These are phyloP conservation scores for Globisporangium takayamanum DNA, from an alignment of 352 stramenopile species.

Conservation along the genomic window DNA sequence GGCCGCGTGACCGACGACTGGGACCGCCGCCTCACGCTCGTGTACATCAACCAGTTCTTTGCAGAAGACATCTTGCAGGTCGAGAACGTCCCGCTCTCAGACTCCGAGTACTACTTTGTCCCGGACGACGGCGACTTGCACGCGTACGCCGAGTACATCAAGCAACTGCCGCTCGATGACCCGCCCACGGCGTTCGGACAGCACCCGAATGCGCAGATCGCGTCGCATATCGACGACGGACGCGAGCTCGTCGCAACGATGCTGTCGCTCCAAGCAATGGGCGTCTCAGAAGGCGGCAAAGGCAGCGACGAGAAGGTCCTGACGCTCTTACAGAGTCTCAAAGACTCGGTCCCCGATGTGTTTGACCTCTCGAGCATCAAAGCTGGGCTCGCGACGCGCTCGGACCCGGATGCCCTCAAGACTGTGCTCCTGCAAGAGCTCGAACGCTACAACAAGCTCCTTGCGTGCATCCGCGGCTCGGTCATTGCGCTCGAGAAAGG, in stretches of 20 bases:
- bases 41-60: constrained; percentile 96
- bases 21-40: constrained; percentile 93
- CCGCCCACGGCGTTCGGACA: constrained; percentile 92
- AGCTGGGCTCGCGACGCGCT: constrained; percentile 47
- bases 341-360: constrained; percentile 84
- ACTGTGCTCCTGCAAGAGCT: constrained; percentile 94
- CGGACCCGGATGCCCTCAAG: constrained; percentile 90
- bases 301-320: constrained; percentile 89
- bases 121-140: constrained; percentile 87
- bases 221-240: constrained; percentile 92
- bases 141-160: constrained; percentile 90
- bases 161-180: constrained; percentile 86
- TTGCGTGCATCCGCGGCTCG: constrained; percentile 71
- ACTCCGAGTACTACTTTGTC: constrained; percentile 92
- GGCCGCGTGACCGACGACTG: constrained; percentile 95
- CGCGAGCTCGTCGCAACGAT: constrained; percentile 87
- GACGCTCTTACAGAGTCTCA: constrained; percentile 69
- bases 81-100: constrained; percentile 83
- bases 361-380: constrained; percentile 87
- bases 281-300: constrained; percentile 75
- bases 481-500: constrained; percentile 86
- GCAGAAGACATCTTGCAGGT: constrained; percentile 82
- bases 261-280: constrained; percentile 83
- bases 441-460: constrained; percentile 91
- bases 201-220: constrained; percentile 94